Evolutionary conservation across 2,329 filamentous ascomycete genomes (phyloP), one percentile per base, ranked within the genome.

Genomic region (Teratosphaeria gauchensis): DNA sequence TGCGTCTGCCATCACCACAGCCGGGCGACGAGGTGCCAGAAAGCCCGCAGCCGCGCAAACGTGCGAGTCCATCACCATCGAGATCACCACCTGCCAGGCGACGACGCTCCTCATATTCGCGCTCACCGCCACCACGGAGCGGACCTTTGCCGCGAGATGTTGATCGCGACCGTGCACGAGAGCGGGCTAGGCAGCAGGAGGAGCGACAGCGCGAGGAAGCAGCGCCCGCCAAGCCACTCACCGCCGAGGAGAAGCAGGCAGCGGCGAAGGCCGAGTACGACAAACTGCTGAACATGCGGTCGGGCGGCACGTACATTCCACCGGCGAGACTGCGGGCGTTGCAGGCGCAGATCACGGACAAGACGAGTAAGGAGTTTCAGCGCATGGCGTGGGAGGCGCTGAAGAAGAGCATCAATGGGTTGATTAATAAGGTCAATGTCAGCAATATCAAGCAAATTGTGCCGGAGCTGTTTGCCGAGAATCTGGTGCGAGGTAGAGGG

Each of bases 371-470:
- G 75, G 94, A 97, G 76, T 97, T 96, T 72, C 94, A 97, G 81
- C 89, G 94, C 68, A 95, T 99, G 90, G 91, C 92, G 8, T 99
- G 94, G 94, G 94, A 99, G 75, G 92, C 92, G 12, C 78, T 99
- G 70, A 99, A 99, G 79, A 99, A 99, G 80, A 94, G 89, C 54
- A 96, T 99, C 76, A 97, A 99, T 72, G 94, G 94, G 67, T 78
- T 99, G 64, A 96, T 99, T 81, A 99, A 99, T 82, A 99, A 99
- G 79, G 89, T 96, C 79, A 97, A 97, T 75, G 89, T 92, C 58
- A 90, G 89, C 35, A 99, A 99, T 74, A 97, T 99, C 81, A 97
- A 99, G 76, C 84, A 89, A 71, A 96, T 99, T 62, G 91, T 97
- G 28, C 92, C 92, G 1, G 94, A 99, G 76, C 80, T 99, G 53